phyloP scores from a whole-genome alignment of 345 rosid genomes.

The Euphorbia pulcherrima region DNA sequence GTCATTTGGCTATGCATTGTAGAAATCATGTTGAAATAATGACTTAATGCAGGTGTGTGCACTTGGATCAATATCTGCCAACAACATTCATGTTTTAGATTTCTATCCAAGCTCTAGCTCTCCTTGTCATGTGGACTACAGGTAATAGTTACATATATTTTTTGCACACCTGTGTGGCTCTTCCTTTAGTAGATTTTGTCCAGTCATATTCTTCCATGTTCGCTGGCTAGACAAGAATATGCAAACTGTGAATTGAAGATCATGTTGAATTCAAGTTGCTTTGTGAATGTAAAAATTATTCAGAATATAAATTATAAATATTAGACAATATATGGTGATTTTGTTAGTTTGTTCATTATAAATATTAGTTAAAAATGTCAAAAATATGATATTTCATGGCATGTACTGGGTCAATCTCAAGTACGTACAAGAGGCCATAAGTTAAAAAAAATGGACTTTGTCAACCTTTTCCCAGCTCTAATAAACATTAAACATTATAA shows the following conservation, averaged over 20 bases:
- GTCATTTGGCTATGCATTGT: neutral
- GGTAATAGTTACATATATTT: conserved; percentile 42
- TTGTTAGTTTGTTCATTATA: too few species aligned
- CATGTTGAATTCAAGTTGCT: neutral
- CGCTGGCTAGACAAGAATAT: neutral
- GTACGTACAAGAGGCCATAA: too few species aligned
- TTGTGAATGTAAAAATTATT: neutral
- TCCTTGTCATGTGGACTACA: conserved; percentile 80
- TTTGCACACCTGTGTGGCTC: too few species aligned
- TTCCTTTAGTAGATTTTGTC: too few species aligned
- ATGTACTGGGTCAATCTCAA: too few species aligned
- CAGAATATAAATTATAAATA: too few species aligned
- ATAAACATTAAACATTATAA: too few species aligned
- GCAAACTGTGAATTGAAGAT: neutral
- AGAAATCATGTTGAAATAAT: neutral
- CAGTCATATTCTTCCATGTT: neutral
- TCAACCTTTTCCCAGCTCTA: too few species aligned
- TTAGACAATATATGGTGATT: too few species aligned
- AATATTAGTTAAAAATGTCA: too few species aligned
- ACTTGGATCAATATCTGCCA: conserved; percentile 64
- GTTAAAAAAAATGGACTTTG: too few species aligned
- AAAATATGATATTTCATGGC: too few species aligned
- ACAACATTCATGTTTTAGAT: conserved; percentile 85
- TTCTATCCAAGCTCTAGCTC: conserved; percentile 72
- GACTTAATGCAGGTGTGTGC: conserved; percentile 56